These are phyloP conservation scores for Mimosa pudica DNA, from an alignment of 306 rosid genomes.

Conservation along the genomic window DNA sequence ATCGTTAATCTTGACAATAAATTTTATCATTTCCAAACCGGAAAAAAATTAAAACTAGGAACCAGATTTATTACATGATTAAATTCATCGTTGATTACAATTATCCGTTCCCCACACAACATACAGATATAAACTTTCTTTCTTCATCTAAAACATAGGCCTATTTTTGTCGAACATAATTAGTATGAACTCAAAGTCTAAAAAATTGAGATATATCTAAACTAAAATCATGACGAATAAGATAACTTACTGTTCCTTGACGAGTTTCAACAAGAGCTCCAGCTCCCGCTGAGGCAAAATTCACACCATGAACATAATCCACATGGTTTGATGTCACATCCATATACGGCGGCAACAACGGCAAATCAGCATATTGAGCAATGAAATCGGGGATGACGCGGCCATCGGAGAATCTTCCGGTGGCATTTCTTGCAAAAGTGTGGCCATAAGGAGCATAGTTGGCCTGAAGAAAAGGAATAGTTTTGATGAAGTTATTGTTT, in stretches of 20 bases:
- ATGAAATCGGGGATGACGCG: slow-evolving; percentile 45
- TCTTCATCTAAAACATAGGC: too few relatives aligned
- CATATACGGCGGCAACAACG: slow-evolving; percentile 39
- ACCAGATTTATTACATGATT: too few relatives aligned
- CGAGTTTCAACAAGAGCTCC: not conserved
- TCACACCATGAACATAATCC: not conserved
- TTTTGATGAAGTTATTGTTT: slow-evolving; percentile 53
- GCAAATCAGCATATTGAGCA: slow-evolving; percentile 43
- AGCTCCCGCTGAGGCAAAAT: not conserved
- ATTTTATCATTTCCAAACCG: too few relatives aligned
- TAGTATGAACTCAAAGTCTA: too few relatives aligned
- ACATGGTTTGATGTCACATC: slow-evolving; percentile 15
- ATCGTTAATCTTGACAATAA: too few relatives aligned
- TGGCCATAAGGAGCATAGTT: slow-evolving; percentile 45
- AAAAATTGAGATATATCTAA: too few relatives aligned
- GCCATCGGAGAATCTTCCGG: slow-evolving; percentile 53
- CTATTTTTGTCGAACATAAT: too few relatives aligned
- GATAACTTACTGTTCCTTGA: not conserved
- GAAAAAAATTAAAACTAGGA: too few relatives aligned
- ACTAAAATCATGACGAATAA: not conserved
- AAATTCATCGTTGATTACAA: too few relatives aligned
- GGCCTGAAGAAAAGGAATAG: slow-evolving; percentile 19
- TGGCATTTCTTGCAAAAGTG: slow-evolving; percentile 40
- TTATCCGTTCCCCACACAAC: too few relatives aligned
- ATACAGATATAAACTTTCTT: too few relatives aligned